These are phyloP conservation scores for Boletales sp. DNA, from an alignment of 768 basidiomycete species.

Conservation along the genomic window DNA sequence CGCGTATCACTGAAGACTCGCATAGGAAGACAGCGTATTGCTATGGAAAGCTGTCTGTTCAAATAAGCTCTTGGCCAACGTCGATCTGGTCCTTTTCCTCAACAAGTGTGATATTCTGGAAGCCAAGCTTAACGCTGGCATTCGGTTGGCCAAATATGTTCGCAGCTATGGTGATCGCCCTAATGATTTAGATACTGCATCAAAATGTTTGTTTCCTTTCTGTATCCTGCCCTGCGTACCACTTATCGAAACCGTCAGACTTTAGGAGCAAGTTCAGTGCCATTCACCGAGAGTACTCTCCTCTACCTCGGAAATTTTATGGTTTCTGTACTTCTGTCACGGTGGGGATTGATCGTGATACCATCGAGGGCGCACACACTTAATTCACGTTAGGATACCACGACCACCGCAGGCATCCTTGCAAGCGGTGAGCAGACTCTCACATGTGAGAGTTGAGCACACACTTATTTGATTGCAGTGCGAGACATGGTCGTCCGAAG, in stretches of 20 bases:
- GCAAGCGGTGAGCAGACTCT: conserved; percentile 54
- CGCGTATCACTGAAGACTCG: background rate
- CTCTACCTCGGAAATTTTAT: conserved; percentile 71
- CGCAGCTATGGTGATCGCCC: conserved; percentile 65
- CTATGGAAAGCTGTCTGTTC: conserved; percentile 73
- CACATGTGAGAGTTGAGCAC: background rate
- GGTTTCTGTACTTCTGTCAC: conserved; percentile 77
- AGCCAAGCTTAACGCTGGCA: conserved; percentile 60
- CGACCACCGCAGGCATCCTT: conserved; percentile 72
- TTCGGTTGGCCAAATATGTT: conserved; percentile 63
- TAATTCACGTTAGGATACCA: conserved; percentile 47
- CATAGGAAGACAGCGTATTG: conserved; percentile 70
- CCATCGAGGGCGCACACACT: background rate
- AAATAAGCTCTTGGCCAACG: conserved; percentile 65
- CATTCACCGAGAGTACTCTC: conserved; percentile 74
- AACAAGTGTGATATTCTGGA: conserved; percentile 80
- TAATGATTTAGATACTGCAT: conserved; percentile 66
- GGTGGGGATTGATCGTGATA: conserved; percentile 30
- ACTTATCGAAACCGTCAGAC: conserved; percentile 38
- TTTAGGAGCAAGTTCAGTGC: conserved; percentile 69
- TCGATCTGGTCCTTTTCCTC: conserved; percentile 75
- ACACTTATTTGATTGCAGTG: conserved; percentile 38
- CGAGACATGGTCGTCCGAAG: conserved; percentile 81
- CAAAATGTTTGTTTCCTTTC: conserved; percentile 50
- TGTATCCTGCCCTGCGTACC: background rate